Base-by-base conservation (phyloP, 2,329 filamentous ascomycete species). In the Stagonosporopsis vannaccii region DNA sequence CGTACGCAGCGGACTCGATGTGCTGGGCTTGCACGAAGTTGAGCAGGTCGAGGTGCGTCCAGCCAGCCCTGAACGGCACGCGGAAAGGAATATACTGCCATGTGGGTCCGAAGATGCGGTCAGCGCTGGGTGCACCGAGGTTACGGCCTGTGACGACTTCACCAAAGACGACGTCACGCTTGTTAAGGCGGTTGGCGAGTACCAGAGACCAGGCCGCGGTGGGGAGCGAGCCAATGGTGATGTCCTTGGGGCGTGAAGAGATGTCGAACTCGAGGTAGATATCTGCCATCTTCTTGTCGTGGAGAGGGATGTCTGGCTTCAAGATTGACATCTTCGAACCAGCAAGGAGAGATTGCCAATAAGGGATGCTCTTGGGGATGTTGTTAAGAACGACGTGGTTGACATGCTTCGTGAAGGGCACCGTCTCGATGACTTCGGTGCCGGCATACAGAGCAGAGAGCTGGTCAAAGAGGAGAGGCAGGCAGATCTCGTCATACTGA, bases 401-500 rank as follows among this genome's bases (percentile, higher is more conserved):
- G 6, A 84, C 77, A 62, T 82, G 82, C 39, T 75, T 77, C 19
- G 77, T 78, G 65, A 81, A 84, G 0, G 80, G 79, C 3, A 77
- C 41, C n/a, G 71, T 57, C 56, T 64, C 53, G 0, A 68, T 51
- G 5, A 77, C 51, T 0, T 60, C 30, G 6, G 58, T 58, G 7
- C 76, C 78, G 37, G 78, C 68, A 45, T 83, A 87, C 6, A 87
- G 77, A 0, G 80, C 79, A 3, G 83, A 84, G 36, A 90, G 81
- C 65, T 88, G 85, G 17, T 79, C 80, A 54, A 89, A 81, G 19
- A 89, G 80, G n/a, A 81, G 76, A 0, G 86, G 84, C 8, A 90
- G 79, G 61, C 84, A 89, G 20, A 90, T 86, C 60, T 87, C 87
- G 61, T 90, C 87, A 67, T 89, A 90, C 62, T 90, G 87, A 0